Evolutionary conservation across 768 basidiomycete genomes (phyloP).

Genomic region (Mycena pura): DNA sequence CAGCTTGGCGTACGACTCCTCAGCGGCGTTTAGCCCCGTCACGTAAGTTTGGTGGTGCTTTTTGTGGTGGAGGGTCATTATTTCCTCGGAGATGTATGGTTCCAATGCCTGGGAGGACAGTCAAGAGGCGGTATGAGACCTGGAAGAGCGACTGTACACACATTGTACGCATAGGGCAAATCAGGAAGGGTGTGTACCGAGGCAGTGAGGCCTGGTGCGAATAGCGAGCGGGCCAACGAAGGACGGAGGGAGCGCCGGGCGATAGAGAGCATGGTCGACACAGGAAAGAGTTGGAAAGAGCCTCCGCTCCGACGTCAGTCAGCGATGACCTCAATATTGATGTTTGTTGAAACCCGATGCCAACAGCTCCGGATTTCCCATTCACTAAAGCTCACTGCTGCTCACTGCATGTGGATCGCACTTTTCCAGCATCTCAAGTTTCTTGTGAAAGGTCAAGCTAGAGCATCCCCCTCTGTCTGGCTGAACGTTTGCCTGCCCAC

Average conservation of each 20-base stretch:
- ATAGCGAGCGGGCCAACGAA: slow-evolving; percentile 52
- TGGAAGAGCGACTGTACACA: slow-evolving; percentile 38
- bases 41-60: slow-evolving; percentile 96
- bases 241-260: slow-evolving; percentile 52
- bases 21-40: slow-evolving; percentile 91
- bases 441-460: too few species aligned
- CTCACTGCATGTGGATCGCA: too few species aligned
- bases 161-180: slow-evolving; percentile 83
- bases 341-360: too few species aligned
- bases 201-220: slow-evolving; percentile 47
- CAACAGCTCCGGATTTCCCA: too few species aligned
- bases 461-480: too few species aligned
- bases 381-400: too few species aligned
- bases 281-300: neutral
- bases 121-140: slow-evolving; percentile 16
- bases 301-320: neutral
- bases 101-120: slow-evolving; percentile 69
- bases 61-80: slow-evolving; percentile 93
- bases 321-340: neutral
- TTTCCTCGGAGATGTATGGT: slow-evolving; percentile 88
- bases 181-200: slow-evolving; percentile 76
- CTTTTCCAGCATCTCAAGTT: too few species aligned
- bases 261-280: slow-evolving; percentile 57
- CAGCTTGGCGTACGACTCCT: slow-evolving; percentile 77
- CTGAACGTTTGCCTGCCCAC: too few species aligned